These are phyloP conservation scores for Stemphylium vesicarium DNA, from an alignment of 2,329 filamentous ascomycete species.

Conservation along the genomic window DNA sequence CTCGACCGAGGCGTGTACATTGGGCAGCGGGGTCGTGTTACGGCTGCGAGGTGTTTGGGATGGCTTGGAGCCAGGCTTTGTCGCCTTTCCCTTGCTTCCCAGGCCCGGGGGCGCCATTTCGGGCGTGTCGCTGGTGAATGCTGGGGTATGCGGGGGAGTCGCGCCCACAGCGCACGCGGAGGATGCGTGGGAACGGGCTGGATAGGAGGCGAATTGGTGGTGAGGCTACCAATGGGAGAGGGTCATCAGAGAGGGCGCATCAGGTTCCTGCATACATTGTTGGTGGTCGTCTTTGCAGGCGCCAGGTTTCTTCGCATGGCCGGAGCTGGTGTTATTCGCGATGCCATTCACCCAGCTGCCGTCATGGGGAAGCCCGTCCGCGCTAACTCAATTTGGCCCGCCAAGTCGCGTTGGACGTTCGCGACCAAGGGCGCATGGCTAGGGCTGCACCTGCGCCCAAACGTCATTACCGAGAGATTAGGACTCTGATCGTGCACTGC, in stretches of 20 bases:
- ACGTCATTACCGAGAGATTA: not conserved
- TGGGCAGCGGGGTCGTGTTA: slow-evolving; percentile 75
- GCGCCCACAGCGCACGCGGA: slow-evolving; percentile 2
- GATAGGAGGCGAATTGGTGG: not conserved
- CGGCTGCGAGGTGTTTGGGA: slow-evolving; percentile 62
- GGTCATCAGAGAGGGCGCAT: not conserved
- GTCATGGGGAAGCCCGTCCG: not conserved
- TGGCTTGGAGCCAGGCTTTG: slow-evolving; percentile 47
- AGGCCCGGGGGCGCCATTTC: slow-evolving; percentile 43
- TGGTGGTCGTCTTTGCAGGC: not conserved
- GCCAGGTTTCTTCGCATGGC: not conserved
- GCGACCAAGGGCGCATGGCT: not conserved
- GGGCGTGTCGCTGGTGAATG: slow-evolving; percentile 10
- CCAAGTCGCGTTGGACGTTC: not conserved
- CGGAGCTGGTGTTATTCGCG: not conserved
- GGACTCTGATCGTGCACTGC: not conserved
- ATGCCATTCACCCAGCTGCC: not conserved
- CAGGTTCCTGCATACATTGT: not conserved
- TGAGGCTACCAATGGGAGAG: not conserved
- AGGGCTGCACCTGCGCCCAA: not conserved
- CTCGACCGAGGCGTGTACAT: slow-evolving; percentile 56
- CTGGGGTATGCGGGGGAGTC: slow-evolving; percentile 17
- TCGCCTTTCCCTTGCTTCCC: slow-evolving; percentile 59
- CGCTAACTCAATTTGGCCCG: not conserved
- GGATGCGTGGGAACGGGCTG: not conserved